These are phyloP conservation scores for Tympanopsis confertula DNA, from an alignment of 2,329 filamentous ascomycete genomes.

Conservation along the genomic window DNA sequence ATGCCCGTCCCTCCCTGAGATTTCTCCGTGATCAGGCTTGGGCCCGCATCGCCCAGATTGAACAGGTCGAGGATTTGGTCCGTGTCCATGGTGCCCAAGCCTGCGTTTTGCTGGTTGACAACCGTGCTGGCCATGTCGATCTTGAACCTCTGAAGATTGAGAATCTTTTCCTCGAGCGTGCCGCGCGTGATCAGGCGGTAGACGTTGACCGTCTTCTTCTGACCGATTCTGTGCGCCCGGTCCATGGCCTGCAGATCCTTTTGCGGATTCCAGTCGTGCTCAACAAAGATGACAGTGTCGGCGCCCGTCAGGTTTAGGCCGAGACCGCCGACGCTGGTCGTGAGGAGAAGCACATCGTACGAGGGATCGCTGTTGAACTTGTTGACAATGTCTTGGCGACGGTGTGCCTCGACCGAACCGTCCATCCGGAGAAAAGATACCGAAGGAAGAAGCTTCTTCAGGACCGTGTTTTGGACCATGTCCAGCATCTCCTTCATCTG, in stretches of 20 bases:
- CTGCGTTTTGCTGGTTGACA: slow-evolving; percentile 97
- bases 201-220: slow-evolving; percentile 99
- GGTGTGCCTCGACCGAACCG: slow-evolving; percentile 81
- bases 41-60: slow-evolving; percentile 71
- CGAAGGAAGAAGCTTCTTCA: slow-evolving; percentile 77
- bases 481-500: slow-evolving; percentile 99
- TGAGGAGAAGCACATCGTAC: slow-evolving; percentile 86
- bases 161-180: slow-evolving; percentile 94
- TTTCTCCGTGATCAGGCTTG: slow-evolving; percentile 51
- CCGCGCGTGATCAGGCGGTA: slow-evolving; percentile 93
- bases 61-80: slow-evolving; percentile 96
- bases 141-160: slow-evolving; percentile 97
- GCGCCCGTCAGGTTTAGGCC: slow-evolving; percentile 92
- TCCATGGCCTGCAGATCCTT: slow-evolving; percentile 99
- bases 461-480: slow-evolving; percentile 90
- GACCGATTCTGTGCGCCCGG: slow-evolving; percentile 90
- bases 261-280: slow-evolving; percentile 99
- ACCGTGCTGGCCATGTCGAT: slow-evolving; percentile 97
- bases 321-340: slow-evolving; percentile 87
- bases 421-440: slow-evolving; percentile 93
- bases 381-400: slow-evolving; percentile 95
- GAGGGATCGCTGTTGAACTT: slow-evolving; percentile 96
- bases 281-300: slow-evolving; percentile 97
- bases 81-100: slow-evolving; percentile 85
- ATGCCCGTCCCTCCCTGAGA: slow-evolving; percentile 36